Evolutionary conservation across 768 basidiomycete genomes (phyloP).

Genomic region (Russula sp.): DNA sequence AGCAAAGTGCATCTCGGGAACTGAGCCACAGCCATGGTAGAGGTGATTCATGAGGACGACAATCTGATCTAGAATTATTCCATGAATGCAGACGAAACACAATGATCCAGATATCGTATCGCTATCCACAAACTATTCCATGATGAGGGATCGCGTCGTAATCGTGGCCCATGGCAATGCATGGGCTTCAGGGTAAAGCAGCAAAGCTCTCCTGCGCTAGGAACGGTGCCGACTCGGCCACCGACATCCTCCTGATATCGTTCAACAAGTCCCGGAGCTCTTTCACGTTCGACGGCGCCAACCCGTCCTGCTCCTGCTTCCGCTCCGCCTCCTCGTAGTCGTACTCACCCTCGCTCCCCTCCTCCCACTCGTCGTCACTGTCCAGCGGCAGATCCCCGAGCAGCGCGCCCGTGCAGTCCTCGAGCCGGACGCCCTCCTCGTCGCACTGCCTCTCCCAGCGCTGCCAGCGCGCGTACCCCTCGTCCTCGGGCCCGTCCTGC

Average conservation of each 20-base stretch:
- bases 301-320: slow-evolving; percentile 21
- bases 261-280: slow-evolving; percentile 22
- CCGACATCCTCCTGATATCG: slow-evolving; percentile 22
- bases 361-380: slow-evolving; percentile 30
- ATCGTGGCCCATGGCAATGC: background rate
- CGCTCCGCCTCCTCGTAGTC: slow-evolving; percentile 33
- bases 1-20: no score
- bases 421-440: slow-evolving; percentile 48
- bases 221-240: slow-evolving; percentile 6
- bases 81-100: no score
- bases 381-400: slow-evolving; percentile 43
- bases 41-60: no score
- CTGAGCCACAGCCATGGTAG: no score
- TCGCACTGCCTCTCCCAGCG: slow-evolving; percentile 58
- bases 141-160: background rate
- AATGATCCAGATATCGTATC: background rate
- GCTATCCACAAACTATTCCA: no score
- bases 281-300: slow-evolving; percentile 24
- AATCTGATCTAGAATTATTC: no score
- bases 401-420: slow-evolving; percentile 68
- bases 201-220: slow-evolving; percentile 12
- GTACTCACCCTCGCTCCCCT: slow-evolving; percentile 27
- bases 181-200: slow-evolving; percentile 1
- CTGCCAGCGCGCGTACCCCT: slow-evolving; percentile 52
- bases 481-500: slow-evolving; percentile 41